Evolutionary conservation across 805 yeast genomes (phyloP).

Genomic region (Spathaspora gorwiae): DNA sequence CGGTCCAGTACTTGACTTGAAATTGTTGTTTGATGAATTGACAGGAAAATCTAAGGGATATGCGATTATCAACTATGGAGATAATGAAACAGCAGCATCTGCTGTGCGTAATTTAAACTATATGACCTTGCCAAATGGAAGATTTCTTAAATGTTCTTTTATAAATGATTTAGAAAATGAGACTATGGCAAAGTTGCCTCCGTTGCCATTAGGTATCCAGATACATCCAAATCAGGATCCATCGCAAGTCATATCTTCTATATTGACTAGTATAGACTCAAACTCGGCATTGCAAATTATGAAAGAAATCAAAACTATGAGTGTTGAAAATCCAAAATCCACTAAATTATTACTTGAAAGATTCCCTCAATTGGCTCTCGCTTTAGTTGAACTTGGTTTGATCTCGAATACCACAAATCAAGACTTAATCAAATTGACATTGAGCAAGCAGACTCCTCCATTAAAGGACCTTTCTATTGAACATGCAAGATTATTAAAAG

Average conservation of each 20-base stretch:
- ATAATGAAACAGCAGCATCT: constrained; percentile 80
- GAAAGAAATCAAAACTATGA: constrained; percentile 56
- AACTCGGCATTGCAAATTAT: constrained; percentile 45
- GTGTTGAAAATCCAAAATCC: constrained; percentile 50
- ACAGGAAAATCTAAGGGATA: constrained; percentile 91
- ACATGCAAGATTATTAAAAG: constrained; percentile 29
- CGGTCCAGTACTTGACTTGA: constrained; percentile 77
- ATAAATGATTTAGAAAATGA: constrained; percentile 12
- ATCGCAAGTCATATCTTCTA: constrained; percentile 40
- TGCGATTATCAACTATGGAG: constrained; percentile 80
- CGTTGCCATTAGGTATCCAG: constrained; percentile 39
- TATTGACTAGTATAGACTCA: constrained; percentile 45
- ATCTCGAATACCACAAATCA: constrained; percentile 30
- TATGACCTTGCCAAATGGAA: constrained; percentile 46
- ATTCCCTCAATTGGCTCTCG: constrained; percentile 80
- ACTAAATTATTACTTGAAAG: constrained; percentile 59
- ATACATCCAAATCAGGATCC: constrained; percentile 37
- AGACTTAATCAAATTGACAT: constrained; percentile 32
- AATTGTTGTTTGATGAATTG: constrained; percentile 77
- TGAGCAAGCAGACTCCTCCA: constrained; percentile 28
- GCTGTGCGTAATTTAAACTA: constrained; percentile 88
- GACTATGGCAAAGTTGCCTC: constrained; percentile 28
- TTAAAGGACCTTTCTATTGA: constrained; percentile 26
- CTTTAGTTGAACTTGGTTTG: constrained; percentile 67
- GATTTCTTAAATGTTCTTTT: constrained; percentile 65